These are phyloP conservation scores for Amanita jacksonii DNA, from an alignment of 768 basidiomycete genomes.

Conservation along the genomic window DNA sequence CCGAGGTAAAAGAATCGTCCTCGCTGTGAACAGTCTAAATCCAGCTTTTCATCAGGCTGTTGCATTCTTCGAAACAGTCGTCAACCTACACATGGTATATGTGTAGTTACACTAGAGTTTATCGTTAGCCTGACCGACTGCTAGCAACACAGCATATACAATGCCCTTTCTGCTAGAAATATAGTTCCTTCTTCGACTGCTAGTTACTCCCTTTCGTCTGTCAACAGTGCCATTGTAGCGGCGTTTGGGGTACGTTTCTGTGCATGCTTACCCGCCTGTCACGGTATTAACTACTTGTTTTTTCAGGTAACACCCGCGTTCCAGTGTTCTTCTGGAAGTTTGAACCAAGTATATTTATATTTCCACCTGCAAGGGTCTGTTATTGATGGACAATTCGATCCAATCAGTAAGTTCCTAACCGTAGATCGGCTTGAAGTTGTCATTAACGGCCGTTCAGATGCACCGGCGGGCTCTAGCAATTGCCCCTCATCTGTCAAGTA, in stretches of 20 bases:
- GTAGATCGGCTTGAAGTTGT: no score
- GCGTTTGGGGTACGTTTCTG: conserved; percentile 1
- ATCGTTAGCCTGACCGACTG: background rate
- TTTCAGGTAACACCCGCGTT: conserved; percentile 4
- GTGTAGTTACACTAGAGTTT: no score
- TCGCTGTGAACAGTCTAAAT: background rate
- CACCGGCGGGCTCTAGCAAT: no score
- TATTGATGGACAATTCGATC: conserved; percentile 3
- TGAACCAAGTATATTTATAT: conserved; percentile 4
- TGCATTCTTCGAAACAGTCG: conserved; percentile 7
- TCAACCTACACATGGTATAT: conserved; percentile 1
- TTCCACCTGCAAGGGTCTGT: conserved; percentile 4
- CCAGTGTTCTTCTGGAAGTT: background rate
- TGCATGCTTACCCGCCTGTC: no score
- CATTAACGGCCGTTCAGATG: no score
- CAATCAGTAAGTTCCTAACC: conserved; percentile 3
- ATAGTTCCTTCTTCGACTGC: conserved; percentile 1
- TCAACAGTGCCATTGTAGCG: background rate
- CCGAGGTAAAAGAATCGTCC: conserved; percentile 1
- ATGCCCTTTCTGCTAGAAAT: background rate
- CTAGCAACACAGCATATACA: conserved; percentile 1
- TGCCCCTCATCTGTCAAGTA: no score
- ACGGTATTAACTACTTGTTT: no score
- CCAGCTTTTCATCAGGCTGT: conserved; percentile 1
- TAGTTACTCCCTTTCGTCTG: background rate